phyloP scores from a whole-genome alignment of 208 protist species.

The Leptomonas pyrrhocoris region DNA sequence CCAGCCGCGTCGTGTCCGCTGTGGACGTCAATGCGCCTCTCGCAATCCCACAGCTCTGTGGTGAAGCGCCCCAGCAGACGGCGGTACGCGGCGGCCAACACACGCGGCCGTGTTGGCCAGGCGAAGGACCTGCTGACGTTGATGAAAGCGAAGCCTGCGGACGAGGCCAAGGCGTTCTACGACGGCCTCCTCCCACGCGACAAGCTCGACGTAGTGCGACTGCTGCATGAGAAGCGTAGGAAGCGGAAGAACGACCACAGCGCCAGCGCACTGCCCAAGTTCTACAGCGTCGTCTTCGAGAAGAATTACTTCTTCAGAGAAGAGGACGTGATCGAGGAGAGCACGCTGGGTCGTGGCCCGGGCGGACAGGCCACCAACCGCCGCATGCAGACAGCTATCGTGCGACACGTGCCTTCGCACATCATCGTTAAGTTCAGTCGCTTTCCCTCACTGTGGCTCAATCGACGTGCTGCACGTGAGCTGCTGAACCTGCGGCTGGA shows the following conservation, averaged over 20 bases:
- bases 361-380: constrained; percentile 90
- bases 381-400: constrained; percentile 82
- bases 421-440: constrained; percentile 85
- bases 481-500: constrained; percentile 79
- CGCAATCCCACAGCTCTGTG: background rate
- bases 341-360: constrained; percentile 80
- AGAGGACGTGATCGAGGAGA: constrained; percentile 75
- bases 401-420: constrained; percentile 65
- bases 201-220: constrained; percentile 67
- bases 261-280: constrained; percentile 44
- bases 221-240: constrained; percentile 37
- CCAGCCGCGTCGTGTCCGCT: background rate
- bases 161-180: constrained; percentile 42
- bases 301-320: constrained; percentile 81
- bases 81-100: constrained; percentile 69
- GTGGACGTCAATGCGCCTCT: constrained; percentile 1
- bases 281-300: constrained; percentile 66
- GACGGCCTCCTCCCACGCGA: constrained; percentile 62
- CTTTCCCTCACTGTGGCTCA: constrained; percentile 87
- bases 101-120: constrained; percentile 48
- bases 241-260: constrained; percentile 36
- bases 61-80: constrained; percentile 42
- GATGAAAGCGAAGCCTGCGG: constrained; percentile 46
- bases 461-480: constrained; percentile 78
- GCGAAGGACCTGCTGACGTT: constrained; percentile 52